Base-by-base conservation (phyloP, 2,329 filamentous ascomycete genomes). In the Emergomyces pasteurianus region DNA sequence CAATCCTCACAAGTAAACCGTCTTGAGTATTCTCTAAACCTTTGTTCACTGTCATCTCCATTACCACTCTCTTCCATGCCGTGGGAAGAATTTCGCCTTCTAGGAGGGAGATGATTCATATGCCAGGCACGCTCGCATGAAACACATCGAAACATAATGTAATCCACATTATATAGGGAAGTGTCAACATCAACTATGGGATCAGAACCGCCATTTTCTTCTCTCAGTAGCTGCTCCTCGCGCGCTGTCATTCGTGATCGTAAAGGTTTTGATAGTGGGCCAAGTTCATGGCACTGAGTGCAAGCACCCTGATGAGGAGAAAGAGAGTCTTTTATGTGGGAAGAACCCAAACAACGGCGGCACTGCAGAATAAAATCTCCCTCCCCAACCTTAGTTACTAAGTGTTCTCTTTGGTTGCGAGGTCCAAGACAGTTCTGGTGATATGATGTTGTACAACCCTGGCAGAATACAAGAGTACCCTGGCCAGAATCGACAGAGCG, bases 321-420 rank as follows among this genome's bases (percentile, higher is more conserved):
- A 21, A 78, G 80, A 0, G 68, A 64, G 65, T 96, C 90, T 68
- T 88, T 92, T 69, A 85, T 85, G 63, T 79, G 77, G 53, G 85
- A 81, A 23, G 81, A 70, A 3, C 86, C 86, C 63, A 97, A 81
- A 71, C 94, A 99, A 61, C 86, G 88, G 65, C 86, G 87, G 75
- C 94, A 99, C 71, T 99, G 94, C 46, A 99, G 77, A 18, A 99
- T 86, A 67, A 95, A 97, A 43, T 87, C 75, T 1, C 87, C 84
- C 0, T 87, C 79, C 1, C 80, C 86, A 58, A 96, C 75, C 72
- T 97, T 99, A 28, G 91, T 97, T 10, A 90, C 90, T 42, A 94
- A 77, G 71, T 97, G 94, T n/a, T 96, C 90, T 63, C 94, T 83
- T 14, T 73, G 78, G 58, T 81, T 83, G 57, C 94, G 84, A 56